A percentile compares a stretch with the other conserved stretches of the same genome.
phyloP scores from a whole-genome alignment of 176 grass and related monocot species.

The Hyparrhenia diplandra region DNA sequence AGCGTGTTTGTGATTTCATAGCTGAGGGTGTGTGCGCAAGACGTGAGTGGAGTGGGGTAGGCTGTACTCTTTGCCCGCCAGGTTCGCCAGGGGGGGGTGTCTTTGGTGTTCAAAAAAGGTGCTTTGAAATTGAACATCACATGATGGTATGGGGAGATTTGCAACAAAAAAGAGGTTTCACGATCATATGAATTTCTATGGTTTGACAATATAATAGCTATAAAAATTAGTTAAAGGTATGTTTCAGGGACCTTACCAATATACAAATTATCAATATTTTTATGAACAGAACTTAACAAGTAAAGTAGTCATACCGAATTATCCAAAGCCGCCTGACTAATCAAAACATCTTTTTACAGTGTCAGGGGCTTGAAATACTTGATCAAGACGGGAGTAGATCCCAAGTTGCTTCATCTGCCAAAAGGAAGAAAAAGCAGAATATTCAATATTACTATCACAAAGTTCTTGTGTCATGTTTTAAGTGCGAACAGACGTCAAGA shows the following conservation, averaged over 20 bases:
- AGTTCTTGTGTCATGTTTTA: not conserved
- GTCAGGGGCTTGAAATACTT: slow-evolving; percentile 74
- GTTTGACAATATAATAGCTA: not conserved
- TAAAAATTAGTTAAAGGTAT: not conserved
- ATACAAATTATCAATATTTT: not conserved
- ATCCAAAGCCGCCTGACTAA: slow-evolving; percentile 58
- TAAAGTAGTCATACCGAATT: slow-evolving; percentile 54
- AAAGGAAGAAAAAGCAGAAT: slow-evolving; percentile 22
- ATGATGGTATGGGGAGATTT: not conserved
- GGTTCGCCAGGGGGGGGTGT: no score
- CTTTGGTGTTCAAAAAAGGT: not conserved
- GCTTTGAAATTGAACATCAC: not conserved
- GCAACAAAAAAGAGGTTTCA: no score
- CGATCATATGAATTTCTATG: no score
- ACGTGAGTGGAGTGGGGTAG: no score
- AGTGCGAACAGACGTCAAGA: not conserved
- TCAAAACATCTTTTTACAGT: slow-evolving; percentile 82
- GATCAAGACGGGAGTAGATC: slow-evolving; percentile 79
- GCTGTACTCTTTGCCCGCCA: no score
- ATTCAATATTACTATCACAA: not conserved
- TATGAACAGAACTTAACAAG: slow-evolving; percentile 16
- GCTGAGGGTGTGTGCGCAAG: no score
- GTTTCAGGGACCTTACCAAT: not conserved
- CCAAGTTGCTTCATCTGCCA: slow-evolving; percentile 68
- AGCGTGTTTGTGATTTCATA: not conserved